A percentile compares a stretch with the other conserved stretches of the same genome.
Evolutionary conservation across 148 eudicot species (phyloP).

Genomic region (Rheum nobile): DNA sequence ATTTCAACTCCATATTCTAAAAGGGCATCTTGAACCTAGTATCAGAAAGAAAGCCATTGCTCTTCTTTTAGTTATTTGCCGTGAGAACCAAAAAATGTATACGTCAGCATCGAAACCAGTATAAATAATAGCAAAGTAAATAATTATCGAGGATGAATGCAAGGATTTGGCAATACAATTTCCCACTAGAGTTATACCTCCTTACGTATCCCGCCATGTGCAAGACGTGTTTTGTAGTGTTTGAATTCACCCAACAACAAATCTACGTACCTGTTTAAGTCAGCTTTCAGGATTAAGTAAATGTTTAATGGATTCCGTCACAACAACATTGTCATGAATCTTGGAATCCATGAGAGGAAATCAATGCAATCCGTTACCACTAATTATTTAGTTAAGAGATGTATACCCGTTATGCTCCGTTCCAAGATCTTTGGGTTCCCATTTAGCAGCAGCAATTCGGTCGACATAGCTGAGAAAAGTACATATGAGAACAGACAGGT

Average conservation of each 20-base stretch:
- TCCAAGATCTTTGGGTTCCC: conserved; percentile 97
- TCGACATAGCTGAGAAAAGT: conserved; percentile 63
- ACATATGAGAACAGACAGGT: neutral
- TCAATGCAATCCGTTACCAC: neutral
- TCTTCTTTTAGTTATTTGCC: neutral
- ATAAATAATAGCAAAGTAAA: neutral
- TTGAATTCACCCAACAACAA: conserved; percentile 87
- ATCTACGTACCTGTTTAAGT: conserved; percentile 67
- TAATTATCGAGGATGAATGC: neutral
- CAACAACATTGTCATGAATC: neutral
- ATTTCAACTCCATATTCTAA: conserved; percentile 76
- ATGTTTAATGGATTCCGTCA: neutral
- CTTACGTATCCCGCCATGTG: conserved; percentile 72
- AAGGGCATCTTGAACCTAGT: conserved; percentile 72
- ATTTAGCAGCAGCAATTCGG: conserved; percentile 73
- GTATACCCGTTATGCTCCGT: conserved; percentile 88
- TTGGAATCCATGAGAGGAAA: neutral
- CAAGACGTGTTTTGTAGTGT: conserved; percentile 84
- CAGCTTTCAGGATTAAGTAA: neutral
- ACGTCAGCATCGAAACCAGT: neutral
- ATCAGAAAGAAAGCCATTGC: neutral
- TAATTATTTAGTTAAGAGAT: neutral
- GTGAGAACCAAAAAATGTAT: neutral
- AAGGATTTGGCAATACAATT: neutral
- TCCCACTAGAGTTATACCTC: conserved; percentile 42